Conservation (phyloP, 345 rosid genomes). For the Salix exigua region DNA sequence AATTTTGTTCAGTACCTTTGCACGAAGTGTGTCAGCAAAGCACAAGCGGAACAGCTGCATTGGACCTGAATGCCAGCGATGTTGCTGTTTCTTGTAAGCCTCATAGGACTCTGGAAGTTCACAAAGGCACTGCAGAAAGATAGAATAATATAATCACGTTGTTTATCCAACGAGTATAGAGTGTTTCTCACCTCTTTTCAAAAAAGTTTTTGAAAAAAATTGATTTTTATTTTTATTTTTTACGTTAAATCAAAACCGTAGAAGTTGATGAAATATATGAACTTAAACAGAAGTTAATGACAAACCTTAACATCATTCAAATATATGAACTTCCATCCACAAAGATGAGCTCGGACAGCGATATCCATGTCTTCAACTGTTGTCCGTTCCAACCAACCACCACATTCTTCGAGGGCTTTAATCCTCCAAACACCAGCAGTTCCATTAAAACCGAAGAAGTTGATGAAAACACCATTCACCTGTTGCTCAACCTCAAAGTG, state of each 20-base stretch:
- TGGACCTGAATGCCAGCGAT: constrained; percentile 98
- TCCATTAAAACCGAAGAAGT: constrained; percentile 89
- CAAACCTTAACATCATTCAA: constrained; percentile 79
- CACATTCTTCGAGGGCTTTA: constrained; percentile 83
- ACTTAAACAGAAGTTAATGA: no score
- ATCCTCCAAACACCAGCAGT: constrained; percentile 96
- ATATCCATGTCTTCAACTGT: constrained; percentile 95
- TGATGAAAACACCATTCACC: constrained; percentile 76
- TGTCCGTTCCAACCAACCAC: constrained; percentile 95
- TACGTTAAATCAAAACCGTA: no score
- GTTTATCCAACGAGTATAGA: background rate
- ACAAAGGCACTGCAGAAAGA: constrained; percentile 65
- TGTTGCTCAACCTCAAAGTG: constrained; percentile 96
- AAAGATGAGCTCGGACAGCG: constrained; percentile 89
- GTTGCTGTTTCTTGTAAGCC: constrained; percentile 92
- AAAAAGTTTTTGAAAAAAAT: no score
- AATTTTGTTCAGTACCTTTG: constrained; percentile 51
- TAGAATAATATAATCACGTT: background rate
- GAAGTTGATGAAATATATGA: no score
- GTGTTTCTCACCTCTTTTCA: background rate
- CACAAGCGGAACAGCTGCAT: constrained; percentile 88
- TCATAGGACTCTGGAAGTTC: constrained; percentile 96
- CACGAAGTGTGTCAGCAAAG: constrained; percentile 60
- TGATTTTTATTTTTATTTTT: no score
- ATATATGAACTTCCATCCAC: constrained; percentile 89